Percentiles rank a stretch among this genome's conserved stretches.
These are phyloP conservation scores for Raphanus sativus DNA, from an alignment of 345 rosid genomes.

Conservation along the genomic window DNA sequence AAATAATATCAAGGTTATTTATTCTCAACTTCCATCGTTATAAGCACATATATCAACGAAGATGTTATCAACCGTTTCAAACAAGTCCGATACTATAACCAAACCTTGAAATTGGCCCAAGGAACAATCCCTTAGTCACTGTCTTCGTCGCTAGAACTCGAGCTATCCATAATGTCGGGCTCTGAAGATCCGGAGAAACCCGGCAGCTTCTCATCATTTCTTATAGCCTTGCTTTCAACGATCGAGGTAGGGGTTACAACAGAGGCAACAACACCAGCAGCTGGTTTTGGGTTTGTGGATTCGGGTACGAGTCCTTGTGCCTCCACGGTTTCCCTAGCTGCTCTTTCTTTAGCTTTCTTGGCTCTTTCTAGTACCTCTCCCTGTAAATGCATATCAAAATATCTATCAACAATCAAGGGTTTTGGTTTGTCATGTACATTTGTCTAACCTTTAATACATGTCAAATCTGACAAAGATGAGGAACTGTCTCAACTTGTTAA, in stretches of 20 bases:
- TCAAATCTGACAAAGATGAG: no score
- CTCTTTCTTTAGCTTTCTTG: slow-evolving; percentile 71
- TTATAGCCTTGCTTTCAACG: background rate
- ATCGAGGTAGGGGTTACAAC: slow-evolving; percentile 18
- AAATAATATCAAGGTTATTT: background rate
- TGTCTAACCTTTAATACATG: background rate
- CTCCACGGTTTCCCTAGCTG: slow-evolving; percentile 72
- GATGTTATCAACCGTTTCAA: slow-evolving; percentile 1
- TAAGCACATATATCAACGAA: slow-evolving; percentile 21
- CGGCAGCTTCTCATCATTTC: slow-evolving; percentile 5
- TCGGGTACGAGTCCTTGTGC: slow-evolving; percentile 45
- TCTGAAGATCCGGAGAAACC: slow-evolving; percentile 10
- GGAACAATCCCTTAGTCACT: background rate
- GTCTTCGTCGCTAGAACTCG: slow-evolving; percentile 31
- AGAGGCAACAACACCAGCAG: slow-evolving; percentile 9
- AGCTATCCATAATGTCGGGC: background rate
- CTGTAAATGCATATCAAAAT: slow-evolving; percentile 36
- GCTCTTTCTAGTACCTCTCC: slow-evolving; percentile 85
- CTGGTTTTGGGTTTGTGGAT: slow-evolving; percentile 2
- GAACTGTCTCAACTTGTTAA: background rate
- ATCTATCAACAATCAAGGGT: background rate
- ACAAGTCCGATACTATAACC: slow-evolving; percentile 14
- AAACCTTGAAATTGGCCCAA: background rate
- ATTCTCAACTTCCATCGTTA: background rate
- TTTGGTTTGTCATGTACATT: background rate